Percentiles rank a stretch among this genome's conserved stretches.
These are phyloP conservation scores for Paracorniculantispora psalliotae DNA, from an alignment of 2,329 filamentous ascomycete genomes.

Conservation along the genomic window DNA sequence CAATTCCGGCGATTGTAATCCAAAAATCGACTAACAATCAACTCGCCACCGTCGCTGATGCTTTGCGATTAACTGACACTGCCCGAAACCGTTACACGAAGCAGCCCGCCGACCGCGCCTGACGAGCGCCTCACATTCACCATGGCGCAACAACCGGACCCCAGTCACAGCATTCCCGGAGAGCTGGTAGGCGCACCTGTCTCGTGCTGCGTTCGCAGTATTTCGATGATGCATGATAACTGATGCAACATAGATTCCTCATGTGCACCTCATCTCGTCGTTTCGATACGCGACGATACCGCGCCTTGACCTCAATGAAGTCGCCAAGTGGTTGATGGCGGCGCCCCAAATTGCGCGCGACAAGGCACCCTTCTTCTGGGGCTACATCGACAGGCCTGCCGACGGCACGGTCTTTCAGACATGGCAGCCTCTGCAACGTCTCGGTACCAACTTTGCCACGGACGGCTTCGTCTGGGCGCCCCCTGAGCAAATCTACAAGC, in stretches of 20 bases:
- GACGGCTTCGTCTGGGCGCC: conserved; percentile 92
- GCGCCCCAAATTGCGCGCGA: conserved; percentile 84
- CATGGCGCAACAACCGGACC: conserved; percentile 36
- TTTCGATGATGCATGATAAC: neutral
- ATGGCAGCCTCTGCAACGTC: conserved; percentile 76
- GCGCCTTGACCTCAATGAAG: conserved; percentile 67
- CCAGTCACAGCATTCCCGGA: conserved; percentile 38
- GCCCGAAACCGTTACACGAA: neutral
- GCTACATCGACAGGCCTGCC: conserved; percentile 74
- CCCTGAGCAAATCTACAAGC: conserved; percentile 69
- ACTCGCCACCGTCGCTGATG: neutral
- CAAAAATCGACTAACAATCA: neutral
- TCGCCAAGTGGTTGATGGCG: conserved; percentile 76
- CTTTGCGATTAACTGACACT: neutral
- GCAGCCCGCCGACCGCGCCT: conserved; percentile 4
- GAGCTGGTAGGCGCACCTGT: conserved; percentile 32
- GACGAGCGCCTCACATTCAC: neutral
- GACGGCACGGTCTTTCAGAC: conserved; percentile 80
- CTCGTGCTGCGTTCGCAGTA: neutral
- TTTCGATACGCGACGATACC: conserved; percentile 73
- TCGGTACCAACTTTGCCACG: conserved; percentile 72
- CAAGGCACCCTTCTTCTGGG: conserved; percentile 85
- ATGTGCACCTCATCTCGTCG: conserved; percentile 84
- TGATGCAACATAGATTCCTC: conserved; percentile 59
- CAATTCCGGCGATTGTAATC: neutral